phyloP scores from a whole-genome alignment of 23 red algal species.

The Gracilaria vermiculophylla region DNA sequence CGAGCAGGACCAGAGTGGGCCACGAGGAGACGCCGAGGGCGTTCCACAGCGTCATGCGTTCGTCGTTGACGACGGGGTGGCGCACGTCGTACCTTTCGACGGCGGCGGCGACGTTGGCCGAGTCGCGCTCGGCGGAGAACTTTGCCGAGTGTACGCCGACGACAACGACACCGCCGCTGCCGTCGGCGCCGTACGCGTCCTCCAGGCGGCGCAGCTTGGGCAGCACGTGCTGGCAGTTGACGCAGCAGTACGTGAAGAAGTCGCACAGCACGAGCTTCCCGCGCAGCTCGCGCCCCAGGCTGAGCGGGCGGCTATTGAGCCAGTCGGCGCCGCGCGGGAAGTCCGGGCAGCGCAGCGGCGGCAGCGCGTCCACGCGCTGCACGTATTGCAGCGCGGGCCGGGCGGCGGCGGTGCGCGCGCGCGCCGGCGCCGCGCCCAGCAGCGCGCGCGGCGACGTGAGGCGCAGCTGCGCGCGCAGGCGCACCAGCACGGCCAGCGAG shows the following conservation, averaged over 20 bases:
- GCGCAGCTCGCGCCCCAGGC: constrained; percentile 36
- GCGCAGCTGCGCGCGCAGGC: constrained; percentile 38
- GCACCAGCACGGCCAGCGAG: constrained; percentile 26
- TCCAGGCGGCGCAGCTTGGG: constrained; percentile 46
- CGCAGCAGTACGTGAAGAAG: constrained; percentile 79
- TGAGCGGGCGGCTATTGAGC: constrained; percentile 69
- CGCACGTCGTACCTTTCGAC: constrained; percentile 64
- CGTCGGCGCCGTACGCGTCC: constrained; percentile 43
- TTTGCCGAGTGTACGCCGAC: constrained; percentile 77
- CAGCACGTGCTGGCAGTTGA: constrained; percentile 74
- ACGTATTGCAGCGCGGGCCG: constrained; percentile 70
- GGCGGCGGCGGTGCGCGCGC: too few relatives aligned
- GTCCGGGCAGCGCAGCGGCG: constrained; percentile 22
- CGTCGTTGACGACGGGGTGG: constrained; percentile 77
- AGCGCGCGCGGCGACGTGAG: constrained; percentile 39
- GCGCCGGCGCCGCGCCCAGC: not conserved
- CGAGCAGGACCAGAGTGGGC: constrained; percentile 64
- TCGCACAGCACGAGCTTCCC: constrained; percentile 72
- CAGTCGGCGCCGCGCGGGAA: constrained; percentile 61
- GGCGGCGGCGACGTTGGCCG: constrained; percentile 63
- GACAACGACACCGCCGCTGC: constrained; percentile 53
- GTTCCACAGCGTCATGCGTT: constrained; percentile 69
- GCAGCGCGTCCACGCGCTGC: constrained; percentile 7
- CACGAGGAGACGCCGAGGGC: constrained; percentile 54
- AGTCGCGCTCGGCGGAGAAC: constrained; percentile 59